Base-by-base conservation (phyloP, 2,329 filamentous ascomycete species). In the Aspergillus thermomutatus region DNA sequence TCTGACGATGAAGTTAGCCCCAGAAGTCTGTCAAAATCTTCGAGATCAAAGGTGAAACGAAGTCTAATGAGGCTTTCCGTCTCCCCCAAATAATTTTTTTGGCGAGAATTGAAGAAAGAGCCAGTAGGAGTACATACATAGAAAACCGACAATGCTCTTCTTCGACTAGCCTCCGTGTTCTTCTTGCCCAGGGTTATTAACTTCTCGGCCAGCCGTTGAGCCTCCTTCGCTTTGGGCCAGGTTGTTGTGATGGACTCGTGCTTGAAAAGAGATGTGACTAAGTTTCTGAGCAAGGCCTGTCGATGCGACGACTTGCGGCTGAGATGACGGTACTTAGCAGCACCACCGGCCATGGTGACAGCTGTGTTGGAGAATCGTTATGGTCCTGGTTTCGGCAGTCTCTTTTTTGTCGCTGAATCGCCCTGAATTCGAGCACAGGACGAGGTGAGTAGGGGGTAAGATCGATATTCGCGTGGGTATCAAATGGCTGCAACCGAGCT, bases 201-300 rank as follows among this genome's bases (percentile, higher is more conserved):
- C 80, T 96, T 95, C 73, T 99, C 94, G 7, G 92, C 94, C 66
- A 97, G 75, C 46, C 90, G 84, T 78, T 99, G 94, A 21, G 94
- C 90, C 80, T 99, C 94, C 78, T 97, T 99, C 49, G 94, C 94
- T 79, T 97, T 97, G 73, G 89, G 87, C 83, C 90, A 97, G 78
- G 94, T 96, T 51, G 94, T 99, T 62, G 88, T 87, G 79, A 99
- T 96, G 61, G 91, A 87, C 80, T 99, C 94, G 76, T 96, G 87
- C 76, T 90, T 84, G 78, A 99, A 89, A 64, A 99, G 89, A 54
- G 93, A 94, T 65, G 93, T 96, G 73, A 97, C 92, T 60, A 99
- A 83, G 78, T 97, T 97, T 70, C 94, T 91, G 65, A 99, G 87
- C 66, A 99, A 86, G 53, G 94, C 93, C 79, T 93, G 86, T 73